Evolutionary conservation across 768 basidiomycete genomes (phyloP).

Genomic region (Suillus paluster): DNA sequence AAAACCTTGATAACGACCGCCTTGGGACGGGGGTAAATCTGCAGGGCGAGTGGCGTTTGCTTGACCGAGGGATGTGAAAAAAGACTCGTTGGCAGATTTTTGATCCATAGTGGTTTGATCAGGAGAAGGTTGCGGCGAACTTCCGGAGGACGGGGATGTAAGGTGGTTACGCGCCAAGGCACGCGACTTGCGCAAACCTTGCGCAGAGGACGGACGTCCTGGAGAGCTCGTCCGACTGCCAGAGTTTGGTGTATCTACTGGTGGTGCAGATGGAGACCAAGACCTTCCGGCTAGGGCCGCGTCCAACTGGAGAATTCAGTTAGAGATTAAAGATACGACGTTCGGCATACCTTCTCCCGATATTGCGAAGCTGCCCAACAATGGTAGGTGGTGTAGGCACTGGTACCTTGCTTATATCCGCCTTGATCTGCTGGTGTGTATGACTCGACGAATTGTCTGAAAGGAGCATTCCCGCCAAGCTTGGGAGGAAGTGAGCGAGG

Average conservation of each 20-base stretch:
- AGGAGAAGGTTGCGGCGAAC: constrained; percentile 48
- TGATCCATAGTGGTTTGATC: constrained; percentile 50
- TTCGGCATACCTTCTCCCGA: constrained; percentile 75
- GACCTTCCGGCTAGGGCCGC: constrained; percentile 71
- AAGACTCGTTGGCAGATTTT: constrained; percentile 84
- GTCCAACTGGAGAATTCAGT: constrained; percentile 64
- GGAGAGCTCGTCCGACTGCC: constrained; percentile 46
- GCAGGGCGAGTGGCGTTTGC: constrained; percentile 79
- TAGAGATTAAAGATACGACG: constrained; percentile 1
- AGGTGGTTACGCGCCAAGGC: constrained; percentile 61
- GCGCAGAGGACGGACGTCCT: constrained; percentile 70
- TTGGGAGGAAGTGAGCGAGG: constrained; percentile 36
- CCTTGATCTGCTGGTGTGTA: constrained; percentile 70
- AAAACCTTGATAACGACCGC: constrained; percentile 93
- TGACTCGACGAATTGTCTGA: constrained; percentile 75
- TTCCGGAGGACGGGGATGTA: constrained; percentile 53
- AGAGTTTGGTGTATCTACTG: constrained; percentile 46
- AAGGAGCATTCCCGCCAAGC: constrained; percentile 89
- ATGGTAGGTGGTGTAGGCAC: constrained; percentile 80
- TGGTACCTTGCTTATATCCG: constrained; percentile 67
- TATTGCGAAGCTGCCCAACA: constrained; percentile 96
- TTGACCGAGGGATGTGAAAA: constrained; percentile 82
- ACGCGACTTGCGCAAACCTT: constrained; percentile 88
- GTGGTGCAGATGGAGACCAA: constrained; percentile 80
- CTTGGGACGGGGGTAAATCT: constrained; percentile 90